Evolutionary conservation across 192 early-diverging fungal genomes (phyloP).

Genomic region (Umbelopsis ramanniana): DNA sequence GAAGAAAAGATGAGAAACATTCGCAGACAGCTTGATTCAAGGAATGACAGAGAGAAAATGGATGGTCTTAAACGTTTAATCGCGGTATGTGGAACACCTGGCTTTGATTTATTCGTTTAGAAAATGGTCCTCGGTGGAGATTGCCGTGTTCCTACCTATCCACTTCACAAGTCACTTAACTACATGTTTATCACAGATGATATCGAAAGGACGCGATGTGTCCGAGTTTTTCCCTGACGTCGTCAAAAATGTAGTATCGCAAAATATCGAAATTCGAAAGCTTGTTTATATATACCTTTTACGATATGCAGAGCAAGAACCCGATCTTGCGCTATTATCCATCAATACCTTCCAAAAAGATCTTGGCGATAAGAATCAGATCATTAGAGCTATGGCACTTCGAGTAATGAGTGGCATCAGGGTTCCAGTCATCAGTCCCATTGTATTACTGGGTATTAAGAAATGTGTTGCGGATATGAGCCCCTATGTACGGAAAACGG

Average conservation of each 20-base stretch:
- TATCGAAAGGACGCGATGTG: constrained; percentile 89
- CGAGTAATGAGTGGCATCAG: constrained; percentile 95
- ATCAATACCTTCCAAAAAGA: constrained; percentile 99
- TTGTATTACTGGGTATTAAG: constrained; percentile 90
- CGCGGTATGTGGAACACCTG: constrained; percentile 59
- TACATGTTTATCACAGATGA: constrained; percentile 57
- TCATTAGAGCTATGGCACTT: constrained; percentile 94
- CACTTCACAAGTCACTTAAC: constrained; percentile 10
- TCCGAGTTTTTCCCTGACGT: constrained; percentile 93
- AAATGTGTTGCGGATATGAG: constrained; percentile 85
- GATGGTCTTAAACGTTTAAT: constrained; percentile 90
- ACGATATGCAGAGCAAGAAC: constrained; percentile 96
- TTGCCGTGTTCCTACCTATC: constrained; percentile 16
- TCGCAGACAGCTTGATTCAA: constrained; percentile 74
- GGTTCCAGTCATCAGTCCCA: constrained; percentile 89
- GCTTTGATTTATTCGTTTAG: background rate
- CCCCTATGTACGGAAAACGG: constrained; percentile 92
- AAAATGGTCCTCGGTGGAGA: background rate
- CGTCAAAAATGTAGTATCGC: constrained; percentile 96
- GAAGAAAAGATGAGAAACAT: constrained; percentile 85
- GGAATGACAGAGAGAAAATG: constrained; percentile 90
- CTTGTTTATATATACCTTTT: constrained; percentile 97
- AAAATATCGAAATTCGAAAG: constrained; percentile 87
- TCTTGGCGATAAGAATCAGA: constrained; percentile 87
- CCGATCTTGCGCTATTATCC: constrained; percentile 91